phyloP scores from a whole-genome alignment of 805 yeast genomes.

The Candida coquimbonensis region DNA sequence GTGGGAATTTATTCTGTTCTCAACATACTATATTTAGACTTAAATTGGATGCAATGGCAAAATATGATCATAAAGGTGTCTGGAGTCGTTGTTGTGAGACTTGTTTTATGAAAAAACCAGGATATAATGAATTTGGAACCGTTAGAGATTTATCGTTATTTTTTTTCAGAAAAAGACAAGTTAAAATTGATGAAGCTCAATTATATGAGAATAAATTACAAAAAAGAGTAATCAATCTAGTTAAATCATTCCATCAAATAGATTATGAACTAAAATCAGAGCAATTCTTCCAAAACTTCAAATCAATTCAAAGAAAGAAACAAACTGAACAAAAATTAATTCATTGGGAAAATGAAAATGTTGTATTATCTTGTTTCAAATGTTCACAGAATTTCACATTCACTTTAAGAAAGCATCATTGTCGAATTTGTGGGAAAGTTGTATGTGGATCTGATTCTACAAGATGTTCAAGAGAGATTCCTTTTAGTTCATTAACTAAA shows the following conservation, averaged over 20 bases:
- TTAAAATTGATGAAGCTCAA: conserved; percentile 39
- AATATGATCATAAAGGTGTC: conserved; percentile 45
- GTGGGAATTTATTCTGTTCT: conserved; percentile 68
- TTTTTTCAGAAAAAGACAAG: conserved; percentile 37
- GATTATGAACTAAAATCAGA: conserved; percentile 17
- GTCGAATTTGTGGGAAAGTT: conserved; percentile 78
- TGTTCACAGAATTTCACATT: conserved; percentile 56
- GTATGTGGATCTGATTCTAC: conserved; percentile 63
- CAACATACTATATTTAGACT: conserved; percentile 51
- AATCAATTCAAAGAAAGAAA: conserved; percentile 24
- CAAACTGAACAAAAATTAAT: conserved; percentile 42
- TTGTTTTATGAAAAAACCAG: conserved; percentile 54
- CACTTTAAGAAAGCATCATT: conserved; percentile 74
- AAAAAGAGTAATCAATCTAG: conserved; percentile 47
- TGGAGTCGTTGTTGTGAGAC: conserved; percentile 65
- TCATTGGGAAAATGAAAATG: conserved; percentile 58
- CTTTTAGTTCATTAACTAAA: conserved; percentile 28
- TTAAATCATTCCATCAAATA: conserved; percentile 23
- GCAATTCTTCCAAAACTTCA: conserved; percentile 21
- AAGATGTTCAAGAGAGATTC: conserved; percentile 72
- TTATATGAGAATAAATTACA: conserved; percentile 53
- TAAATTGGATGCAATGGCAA: conserved; percentile 41
- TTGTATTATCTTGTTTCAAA: conserved; percentile 47
- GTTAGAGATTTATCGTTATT: conserved; percentile 36
- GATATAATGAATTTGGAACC: conserved; percentile 41